Evolutionary conservation across 495 filamentous ascomycete genomes (phyloP).

Genomic region (Penicillium simplicissimum): DNA sequence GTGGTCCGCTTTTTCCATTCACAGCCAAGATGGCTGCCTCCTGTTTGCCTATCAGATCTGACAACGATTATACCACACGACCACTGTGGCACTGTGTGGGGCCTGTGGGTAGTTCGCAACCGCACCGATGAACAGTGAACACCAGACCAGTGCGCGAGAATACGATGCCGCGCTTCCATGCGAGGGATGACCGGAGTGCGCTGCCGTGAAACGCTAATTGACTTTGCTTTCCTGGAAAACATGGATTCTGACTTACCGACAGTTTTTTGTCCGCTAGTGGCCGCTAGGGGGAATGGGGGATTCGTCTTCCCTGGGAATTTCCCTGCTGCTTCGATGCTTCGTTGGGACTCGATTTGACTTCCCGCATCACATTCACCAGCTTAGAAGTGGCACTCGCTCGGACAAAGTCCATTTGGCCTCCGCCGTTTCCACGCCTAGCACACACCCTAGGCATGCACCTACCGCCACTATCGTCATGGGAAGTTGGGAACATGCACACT

Average conservation of each 20-base stretch:
- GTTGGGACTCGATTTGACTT: neutral
- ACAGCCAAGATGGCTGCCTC: conserved; percentile 16
- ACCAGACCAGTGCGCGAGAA: neutral
- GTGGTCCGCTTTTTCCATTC: conserved; percentile 16
- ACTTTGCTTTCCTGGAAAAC: conserved; percentile 21
- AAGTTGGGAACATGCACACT: no score
- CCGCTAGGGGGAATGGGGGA: neutral
- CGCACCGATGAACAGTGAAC: neutral
- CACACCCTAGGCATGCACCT: neutral
- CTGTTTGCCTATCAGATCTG: conserved; percentile 16
- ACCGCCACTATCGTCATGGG: neutral
- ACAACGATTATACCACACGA: neutral
- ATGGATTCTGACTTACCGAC: conserved; percentile 13
- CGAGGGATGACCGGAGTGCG: conserved; percentile 16
- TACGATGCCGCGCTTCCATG: conserved; percentile 9
- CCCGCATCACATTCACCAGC: neutral
- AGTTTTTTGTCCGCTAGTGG: neutral
- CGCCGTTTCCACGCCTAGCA: neutral
- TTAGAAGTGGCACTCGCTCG: neutral
- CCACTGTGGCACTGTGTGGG: no score
- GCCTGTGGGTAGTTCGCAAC: neutral
- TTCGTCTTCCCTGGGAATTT: neutral
- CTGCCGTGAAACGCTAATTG: conserved; percentile 20
- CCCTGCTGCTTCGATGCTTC: neutral
- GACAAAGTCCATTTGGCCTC: neutral